Percentiles rank a stretch among this genome's conserved stretches.
phyloP scores from a whole-genome alignment of 2,329 filamentous ascomycete species.

The Aspergillus luchuensis region DNA sequence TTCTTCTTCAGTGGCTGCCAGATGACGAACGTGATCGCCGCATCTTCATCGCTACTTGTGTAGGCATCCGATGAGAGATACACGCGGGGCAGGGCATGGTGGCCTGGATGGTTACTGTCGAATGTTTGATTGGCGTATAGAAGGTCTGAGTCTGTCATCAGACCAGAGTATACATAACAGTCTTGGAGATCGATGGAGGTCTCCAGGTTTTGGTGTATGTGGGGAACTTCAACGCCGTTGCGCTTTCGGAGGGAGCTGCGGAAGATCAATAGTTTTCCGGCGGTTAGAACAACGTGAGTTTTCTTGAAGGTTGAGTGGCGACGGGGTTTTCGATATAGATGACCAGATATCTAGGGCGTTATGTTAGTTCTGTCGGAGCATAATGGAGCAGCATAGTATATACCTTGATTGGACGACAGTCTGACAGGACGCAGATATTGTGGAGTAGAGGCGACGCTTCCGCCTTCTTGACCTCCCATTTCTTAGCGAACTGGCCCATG shows the following conservation, averaged over 20 bases:
- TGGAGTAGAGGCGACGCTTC: conserved; percentile 66
- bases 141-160: conserved; percentile 63
- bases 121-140: conserved; percentile 67
- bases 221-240: conserved; percentile 58
- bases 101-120: conserved; percentile 62
- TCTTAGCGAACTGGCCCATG: conserved; percentile 66
- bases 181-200: conserved; percentile 61
- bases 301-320: conserved; percentile 63
- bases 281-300: conserved; percentile 61
- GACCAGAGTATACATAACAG: conserved; percentile 67
- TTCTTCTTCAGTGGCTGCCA: conserved; percentile 63
- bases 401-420: conserved; percentile 62
- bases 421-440: conserved; percentile 67
- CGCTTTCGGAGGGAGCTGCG: conserved; percentile 58
- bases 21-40: conserved; percentile 68
- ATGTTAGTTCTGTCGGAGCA: conserved; percentile 6
- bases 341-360: conserved; percentile 55
- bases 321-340: conserved; percentile 65
- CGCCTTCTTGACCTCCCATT: conserved; percentile 68
- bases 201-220: conserved; percentile 65
- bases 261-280: conserved; percentile 65
- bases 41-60: conserved; percentile 65
- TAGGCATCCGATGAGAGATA: conserved; percentile 61
- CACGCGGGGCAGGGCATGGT: conserved; percentile 60
- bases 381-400: background rate